Evolutionary conservation across 2,329 filamentous ascomycete species (phyloP).

Genomic region (Fusarium redolens): DNA sequence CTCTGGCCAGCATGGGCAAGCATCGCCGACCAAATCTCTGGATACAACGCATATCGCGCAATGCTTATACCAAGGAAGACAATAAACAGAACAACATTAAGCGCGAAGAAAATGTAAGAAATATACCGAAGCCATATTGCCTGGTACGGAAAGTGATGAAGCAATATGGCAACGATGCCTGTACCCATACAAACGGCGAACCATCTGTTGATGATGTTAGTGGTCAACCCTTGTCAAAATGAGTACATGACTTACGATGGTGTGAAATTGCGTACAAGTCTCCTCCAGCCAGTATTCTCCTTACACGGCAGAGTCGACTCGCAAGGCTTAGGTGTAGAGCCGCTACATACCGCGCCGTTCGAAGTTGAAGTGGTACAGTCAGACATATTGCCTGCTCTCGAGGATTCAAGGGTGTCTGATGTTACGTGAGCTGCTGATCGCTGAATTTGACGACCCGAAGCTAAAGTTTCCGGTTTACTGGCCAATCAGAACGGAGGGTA

Average conservation of each 20-base stretch:
- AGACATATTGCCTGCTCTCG: slow-evolving; percentile 29
- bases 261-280: slow-evolving; percentile 64
- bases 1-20: slow-evolving; percentile 73
- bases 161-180: slow-evolving; percentile 72
- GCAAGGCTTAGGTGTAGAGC: slow-evolving; percentile 22
- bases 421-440: slow-evolving; percentile 31
- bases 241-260: slow-evolving; percentile 58
- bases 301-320: slow-evolving; percentile 43
- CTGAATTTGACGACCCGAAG: slow-evolving; percentile 2
- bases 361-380: slow-evolving; percentile 18
- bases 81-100: slow-evolving; percentile 69
- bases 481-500: not conserved
- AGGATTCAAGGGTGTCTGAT: slow-evolving; percentile 1
- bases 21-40: slow-evolving; percentile 74
- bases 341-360: slow-evolving; percentile 13
- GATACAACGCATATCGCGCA: slow-evolving; percentile 73
- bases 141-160: slow-evolving; percentile 72
- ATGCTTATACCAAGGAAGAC: slow-evolving; percentile 65
- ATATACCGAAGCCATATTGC: slow-evolving; percentile 67
- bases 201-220: slow-evolving; percentile 56
- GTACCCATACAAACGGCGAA: slow-evolving; percentile 74
- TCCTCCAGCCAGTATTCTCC: slow-evolving; percentile 55
- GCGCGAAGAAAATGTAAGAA: slow-evolving; percentile 68
- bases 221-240: not conserved
- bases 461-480: slow-evolving; percentile 21